Evolutionary conservation across 2,329 filamentous ascomycete species (phyloP), one percentile per base, ranked within the genome.

Genomic region (Ophiostoma piceae): DNA sequence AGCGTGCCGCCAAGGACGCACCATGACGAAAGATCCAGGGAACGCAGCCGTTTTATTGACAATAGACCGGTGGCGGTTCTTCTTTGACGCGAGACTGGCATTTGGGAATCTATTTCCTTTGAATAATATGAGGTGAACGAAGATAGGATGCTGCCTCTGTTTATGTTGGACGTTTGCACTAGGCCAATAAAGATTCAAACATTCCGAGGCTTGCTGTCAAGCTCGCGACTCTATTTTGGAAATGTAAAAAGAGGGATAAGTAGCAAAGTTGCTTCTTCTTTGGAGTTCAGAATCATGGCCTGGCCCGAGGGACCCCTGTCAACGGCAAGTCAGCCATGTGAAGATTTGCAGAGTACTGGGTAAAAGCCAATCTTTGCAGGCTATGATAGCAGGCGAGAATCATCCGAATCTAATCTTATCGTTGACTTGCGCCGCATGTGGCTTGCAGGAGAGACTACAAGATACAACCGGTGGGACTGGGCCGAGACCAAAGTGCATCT

Each of bases 1-100:
- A 57, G 51, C 51, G 51, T 57, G 51, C 51, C 51, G 51, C 51
- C 51, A 57, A 57, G 51, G 3, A 57, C 6, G 51, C n/a, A 57
- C 51, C 51, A 57, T 57, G 51, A 29, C n/a, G 51, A n/a, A 57
- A 26, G n/a, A 5, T 12, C 26, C 51, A 57, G n/a, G 51, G 51
- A 57, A 12, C 22, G 22, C 51, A 1, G 9, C 51, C n/a, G 11
- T 57, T 57, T 57, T 57, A 57, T 57, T 29, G 51, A 57, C 51
- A 57, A 57, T 57, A 57, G 51, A 26, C 22, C 11, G 51, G 12
- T 57, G 51, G 51, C 51, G 51, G 51, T 26, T 57, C 51, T 26
- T 26, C n/a, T 26, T 57, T 14, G 51, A 9, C 51, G 16, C 11
- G n/a, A 16, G 22, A 12, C 51, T 57, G n/a, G 11, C 7, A 26